phyloP scores from a whole-genome alignment of 305 asterid species.

The Fraxinus sp. region DNA sequence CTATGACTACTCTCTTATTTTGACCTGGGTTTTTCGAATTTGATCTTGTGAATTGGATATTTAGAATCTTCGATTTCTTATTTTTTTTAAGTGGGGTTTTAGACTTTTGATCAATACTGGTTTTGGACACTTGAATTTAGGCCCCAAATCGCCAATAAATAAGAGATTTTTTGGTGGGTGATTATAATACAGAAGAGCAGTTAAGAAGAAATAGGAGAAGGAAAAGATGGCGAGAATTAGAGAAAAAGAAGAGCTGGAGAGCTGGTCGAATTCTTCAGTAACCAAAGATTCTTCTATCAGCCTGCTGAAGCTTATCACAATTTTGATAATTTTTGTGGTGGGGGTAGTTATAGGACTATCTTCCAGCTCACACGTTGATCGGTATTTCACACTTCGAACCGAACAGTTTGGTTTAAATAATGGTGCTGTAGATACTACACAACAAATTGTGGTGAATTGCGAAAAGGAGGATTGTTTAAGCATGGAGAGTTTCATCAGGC shows the following conservation, averaged over 20 bases:
- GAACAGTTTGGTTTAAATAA: constrained; percentile 43
- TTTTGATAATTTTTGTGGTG: constrained; percentile 65
- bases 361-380: constrained; percentile 75
- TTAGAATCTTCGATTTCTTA: constrained; percentile 3
- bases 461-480: constrained; percentile 55
- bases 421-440: constrained; percentile 31
- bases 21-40: background rate
- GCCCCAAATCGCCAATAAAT: constrained; percentile 6
- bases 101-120: constrained; percentile 19
- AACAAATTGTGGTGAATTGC: constrained; percentile 29
- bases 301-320: constrained; percentile 49
- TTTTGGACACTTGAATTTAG: constrained; percentile 15
- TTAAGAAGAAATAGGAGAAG: background rate
- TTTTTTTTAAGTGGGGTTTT: constrained; percentile 2
- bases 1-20: constrained; percentile 19
- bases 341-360: constrained; percentile 86
- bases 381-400: constrained; percentile 51
- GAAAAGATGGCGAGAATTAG: constrained; percentile 50
- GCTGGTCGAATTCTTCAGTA: constrained; percentile 25
- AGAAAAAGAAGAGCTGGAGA: constrained; percentile 60
- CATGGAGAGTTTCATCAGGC: constrained; percentile 53
- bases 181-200: background rate
- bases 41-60: constrained; percentile 10
- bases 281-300: constrained; percentile 60
- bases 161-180: background rate